Evolutionary conservation across 2,329 filamentous ascomycete genomes (phyloP), one percentile per base, ranked within the genome.

Genomic region (Trichoderma sp.): DNA sequence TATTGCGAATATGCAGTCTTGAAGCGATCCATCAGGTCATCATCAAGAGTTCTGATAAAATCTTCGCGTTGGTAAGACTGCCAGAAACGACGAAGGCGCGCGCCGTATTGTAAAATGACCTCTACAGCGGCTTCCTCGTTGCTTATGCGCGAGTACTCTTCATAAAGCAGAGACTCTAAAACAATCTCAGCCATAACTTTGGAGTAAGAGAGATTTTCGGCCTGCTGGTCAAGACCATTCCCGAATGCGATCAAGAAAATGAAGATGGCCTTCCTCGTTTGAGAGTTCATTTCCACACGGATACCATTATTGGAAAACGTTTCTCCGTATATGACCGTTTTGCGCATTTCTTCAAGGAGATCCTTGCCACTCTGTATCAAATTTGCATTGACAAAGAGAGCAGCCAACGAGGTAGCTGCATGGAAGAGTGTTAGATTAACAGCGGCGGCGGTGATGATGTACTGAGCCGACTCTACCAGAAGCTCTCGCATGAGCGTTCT

Each of bases 211-310:
- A 66, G 47, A 13, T 76, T 72, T 50, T 75, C 75, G 11, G 78
- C 73, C 17, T 82, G 78, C 13, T 78, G 76, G 23, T 78, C 77
- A 3, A 85, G 77, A 5, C 79, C 78, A 50, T 83, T 81, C 73
- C 86, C 83, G 39, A 86, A 83, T 0, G 80, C 79, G 4, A 84
- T 83, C 1, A 86, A 76, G 76, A 86, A 86, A 12, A 85, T 79
- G 28, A 85, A 82, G 4, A 81, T 79, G 0, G 79, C 76, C 71
- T 79, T 82, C 65, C 77, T 79, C 50, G 82, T 74, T 53, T 79
- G 78, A 2, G 77, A 75, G 2, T 80, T 76, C 12, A 85, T 73
- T 71, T 81, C 81, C 9, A n/a, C 3, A 4, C 32, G 63, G 13
- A 15, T 20, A 3, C 34, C 47, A 7, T 17, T 65, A 0, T 36